Evolutionary conservation across 2,329 filamentous ascomycete species (phyloP), one percentile per base, ranked within the genome.

Genomic region (Colletotrichum endophyticum): DNA sequence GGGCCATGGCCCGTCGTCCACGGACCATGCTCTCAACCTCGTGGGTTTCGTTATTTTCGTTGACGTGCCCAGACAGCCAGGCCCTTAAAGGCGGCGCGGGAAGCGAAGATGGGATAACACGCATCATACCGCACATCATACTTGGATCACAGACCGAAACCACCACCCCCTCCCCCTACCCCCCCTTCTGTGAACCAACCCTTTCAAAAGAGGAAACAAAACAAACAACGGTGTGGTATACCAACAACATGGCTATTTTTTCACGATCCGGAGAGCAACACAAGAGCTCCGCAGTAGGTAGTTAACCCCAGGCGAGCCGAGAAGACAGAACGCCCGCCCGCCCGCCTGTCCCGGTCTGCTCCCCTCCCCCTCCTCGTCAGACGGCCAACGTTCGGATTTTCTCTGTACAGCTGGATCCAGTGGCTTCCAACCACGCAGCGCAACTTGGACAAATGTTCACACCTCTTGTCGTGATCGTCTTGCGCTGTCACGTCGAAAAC

Each of bases 401-500:
- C 19, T 49, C 59, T 34, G 19, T 19, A 49, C 27, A 59, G 62
- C 25, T 49, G 34, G 27, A 63, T 49, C 27, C 57, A 49, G 56
- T 68, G 25, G 19, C 27, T 28, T 34, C 57, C 34, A 32, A 49
- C 68, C 68, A 63, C 30, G 36, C 36, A 13, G 19, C 27, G 36
- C 25, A 53, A 70, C 34, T 27, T 70, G 25, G 57, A 44, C 27
- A 56, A 64, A 30, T 70, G 25, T 53, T 70, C 36, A 62, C 57
- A 70, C 56, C 57, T 63, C 15, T 70, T 25, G 56, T 70, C 34
- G 34, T 76, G 74, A 76, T 76, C 70, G 70, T 56, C 70, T 67
- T 36, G 66, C 59, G 75, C 66, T 75, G 66, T 75, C 75, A 68
- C 72, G 73, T 75, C 66, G 27, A 32, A 66, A 75, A 67, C 72